Conservation (phyloP, 148 eudicot genomes). For the Heliosperma pusillum region DNA sequence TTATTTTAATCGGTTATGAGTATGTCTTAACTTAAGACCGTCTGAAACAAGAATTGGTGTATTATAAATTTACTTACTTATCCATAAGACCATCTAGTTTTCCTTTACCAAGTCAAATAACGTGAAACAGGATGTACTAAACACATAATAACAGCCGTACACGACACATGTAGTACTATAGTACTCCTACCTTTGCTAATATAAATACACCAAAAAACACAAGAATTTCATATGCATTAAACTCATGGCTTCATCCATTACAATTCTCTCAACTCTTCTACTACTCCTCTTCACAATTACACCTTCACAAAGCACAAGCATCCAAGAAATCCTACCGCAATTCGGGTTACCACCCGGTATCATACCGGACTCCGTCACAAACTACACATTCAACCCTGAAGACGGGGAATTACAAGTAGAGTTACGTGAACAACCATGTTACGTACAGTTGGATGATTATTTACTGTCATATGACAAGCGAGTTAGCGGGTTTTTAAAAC, state of each 20-base stretch:
- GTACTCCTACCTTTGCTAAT: neutral
- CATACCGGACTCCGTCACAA: conserved; percentile 50
- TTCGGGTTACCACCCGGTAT: conserved; percentile 60
- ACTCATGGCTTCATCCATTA: neutral
- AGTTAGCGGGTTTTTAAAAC: conserved; percentile 48
- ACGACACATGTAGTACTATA: no score
- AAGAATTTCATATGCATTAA: neutral
- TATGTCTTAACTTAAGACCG: no score
- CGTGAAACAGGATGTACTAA: no score
- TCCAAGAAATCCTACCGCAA: neutral
- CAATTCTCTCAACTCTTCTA: neutral
- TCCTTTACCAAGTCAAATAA: no score
- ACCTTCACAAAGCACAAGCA: neutral
- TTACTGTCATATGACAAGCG: conserved; percentile 49
- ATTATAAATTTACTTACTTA: no score
- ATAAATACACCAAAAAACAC: neutral
- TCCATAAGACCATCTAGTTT: no score
- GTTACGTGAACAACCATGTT: conserved; percentile 42
- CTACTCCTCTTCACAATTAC: neutral
- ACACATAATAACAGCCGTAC: no score
- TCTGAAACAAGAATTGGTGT: no score
- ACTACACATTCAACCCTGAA: conserved; percentile 48
- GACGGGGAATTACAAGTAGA: conserved; percentile 50
- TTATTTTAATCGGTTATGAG: no score
- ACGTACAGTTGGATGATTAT: conserved; percentile 65